Conservation (phyloP, 1,284 basidiomycete species). For the Amylostereum areolatum region DNA sequence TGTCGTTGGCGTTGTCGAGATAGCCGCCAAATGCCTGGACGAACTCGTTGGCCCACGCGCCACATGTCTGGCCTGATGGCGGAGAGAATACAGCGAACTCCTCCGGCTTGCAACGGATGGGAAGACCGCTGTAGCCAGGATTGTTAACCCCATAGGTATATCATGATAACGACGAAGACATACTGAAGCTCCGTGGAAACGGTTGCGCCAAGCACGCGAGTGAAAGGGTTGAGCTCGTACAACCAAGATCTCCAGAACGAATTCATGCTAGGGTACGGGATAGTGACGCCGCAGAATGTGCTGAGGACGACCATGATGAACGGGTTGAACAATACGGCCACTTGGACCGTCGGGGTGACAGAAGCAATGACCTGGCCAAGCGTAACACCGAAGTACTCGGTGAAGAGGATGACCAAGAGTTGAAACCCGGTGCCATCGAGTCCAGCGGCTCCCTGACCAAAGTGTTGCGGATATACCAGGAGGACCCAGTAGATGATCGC, state of each 20-base stretch:
- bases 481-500: slow-evolving; percentile 74
- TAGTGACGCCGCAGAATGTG: slow-evolving; percentile 79
- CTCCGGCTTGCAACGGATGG: slow-evolving; percentile 57
- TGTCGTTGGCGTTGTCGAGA: slow-evolving; percentile 66
- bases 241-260: slow-evolving; percentile 77
- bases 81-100: slow-evolving; percentile 71
- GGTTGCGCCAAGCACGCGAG: slow-evolving; percentile 67
- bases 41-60: slow-evolving; percentile 65
- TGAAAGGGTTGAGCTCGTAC: slow-evolving; percentile 67
- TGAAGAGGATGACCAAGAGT: slow-evolving; percentile 64
- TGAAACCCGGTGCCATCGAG: slow-evolving; percentile 69
- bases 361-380: slow-evolving; percentile 74
- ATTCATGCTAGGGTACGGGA: slow-evolving; percentile 64
- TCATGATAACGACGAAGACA: slow-evolving; percentile 14
- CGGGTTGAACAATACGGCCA: slow-evolving; percentile 77
- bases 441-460: slow-evolving; percentile 58
- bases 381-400: slow-evolving; percentile 72
- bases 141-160: neutral
- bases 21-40: slow-evolving; percentile 68
- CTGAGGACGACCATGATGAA: slow-evolving; percentile 67
- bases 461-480: slow-evolving; percentile 71
- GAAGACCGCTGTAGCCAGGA: slow-evolving; percentile 43
- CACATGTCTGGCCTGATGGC: slow-evolving; percentile 72
- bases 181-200: slow-evolving; percentile 77
- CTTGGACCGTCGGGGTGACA: slow-evolving; percentile 65